Base-by-base conservation (phyloP, 495 filamentous ascomycete species). In the Talaromyces ruber region DNA sequence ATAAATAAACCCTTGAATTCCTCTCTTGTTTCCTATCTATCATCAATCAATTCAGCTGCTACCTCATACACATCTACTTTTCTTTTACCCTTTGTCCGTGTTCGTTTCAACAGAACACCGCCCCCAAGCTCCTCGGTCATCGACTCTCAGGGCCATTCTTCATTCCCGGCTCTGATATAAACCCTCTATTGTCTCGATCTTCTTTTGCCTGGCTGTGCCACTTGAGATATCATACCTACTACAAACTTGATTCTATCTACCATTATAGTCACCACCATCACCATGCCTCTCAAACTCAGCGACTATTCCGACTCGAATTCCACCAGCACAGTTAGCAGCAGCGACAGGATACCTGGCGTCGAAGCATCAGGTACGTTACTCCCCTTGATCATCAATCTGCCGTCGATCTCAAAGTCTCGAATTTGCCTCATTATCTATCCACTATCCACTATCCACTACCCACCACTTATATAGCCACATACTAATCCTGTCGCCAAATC, bases 231-330 rank as follows among this genome's bases (percentile, higher is more conserved):
- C 57, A 16, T 25, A 18, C 30, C 29, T 24, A 22, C 57, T 28
- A 3, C 32, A 34, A 7, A 61, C 11, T 59, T 26, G 22, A 37
- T 56, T 47, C 61, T 14, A 28, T 45, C 16, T n/a, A 24, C 34
- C 26, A 21, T 53, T 59, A 22, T 56, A 22, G 53, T 58, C 34
- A 32, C 43, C 18, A 54, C 51, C 56, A 64, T 25, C 71, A 71
- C 47, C 62, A 79, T 78, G 75, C 75, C 75, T 63, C 72, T 72
- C 71, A 79, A 78, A 68, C 68, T 74, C 62, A 65, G 64, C 67
- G 76, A 73, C 72, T 71, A 77, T 60, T 79, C 77, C 61, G 76
- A 75, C 68, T 75, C 77, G 55, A 75, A 72, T 24, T 66, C 78
- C 51, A 70, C 74, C 68, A 78, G 74, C 69, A 66, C 63, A 64